phyloP scores from a whole-genome alignment of 192 early-diverging fungal genomes.

The Phycomyces nitens region DNA sequence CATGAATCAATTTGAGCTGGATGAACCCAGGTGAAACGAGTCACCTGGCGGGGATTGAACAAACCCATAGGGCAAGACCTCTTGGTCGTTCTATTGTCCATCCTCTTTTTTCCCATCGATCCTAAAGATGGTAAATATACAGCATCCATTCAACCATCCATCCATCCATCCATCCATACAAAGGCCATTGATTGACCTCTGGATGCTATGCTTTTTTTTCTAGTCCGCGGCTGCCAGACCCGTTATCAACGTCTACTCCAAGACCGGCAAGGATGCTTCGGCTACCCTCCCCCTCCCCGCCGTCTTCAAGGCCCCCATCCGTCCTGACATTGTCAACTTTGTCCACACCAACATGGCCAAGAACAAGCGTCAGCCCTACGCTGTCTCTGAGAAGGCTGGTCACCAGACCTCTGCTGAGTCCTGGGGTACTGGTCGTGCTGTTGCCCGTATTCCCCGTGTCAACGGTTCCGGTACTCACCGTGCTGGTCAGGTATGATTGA shows the following conservation, averaged over 20 bases:
- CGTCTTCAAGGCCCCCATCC: slow-evolving; percentile 97
- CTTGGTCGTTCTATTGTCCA: neutral
- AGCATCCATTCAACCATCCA: neutral
- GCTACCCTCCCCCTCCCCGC: slow-evolving; percentile 83
- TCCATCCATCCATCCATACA: neutral
- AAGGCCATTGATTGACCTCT: too few relatives aligned
- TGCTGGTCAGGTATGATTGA: slow-evolving; percentile 68
- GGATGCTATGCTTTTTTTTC: too few relatives aligned
- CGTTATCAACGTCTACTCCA: slow-evolving; percentile 89
- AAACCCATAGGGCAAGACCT: neutral
- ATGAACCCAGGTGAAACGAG: neutral
- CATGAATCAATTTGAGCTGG: too few relatives aligned
- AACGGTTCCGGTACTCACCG: slow-evolving; percentile 95
- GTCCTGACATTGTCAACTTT: slow-evolving; percentile 93
- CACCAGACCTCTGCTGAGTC: slow-evolving; percentile 98
- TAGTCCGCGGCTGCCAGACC: slow-evolving; percentile 66
- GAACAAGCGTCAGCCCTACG: slow-evolving; percentile 98
- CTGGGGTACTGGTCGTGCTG: slow-evolving; percentile 99
- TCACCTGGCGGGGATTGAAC: neutral
- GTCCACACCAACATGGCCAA: slow-evolving; percentile 99
- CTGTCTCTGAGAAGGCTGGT: slow-evolving; percentile 94
- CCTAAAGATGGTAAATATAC: neutral
- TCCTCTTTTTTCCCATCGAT: neutral
- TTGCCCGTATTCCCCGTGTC: slow-evolving; percentile 99
- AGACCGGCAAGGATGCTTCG: slow-evolving; percentile 62